Conservation (phyloP, 176 grass and related monocot species). For the Oryza longistaminata region DNA sequence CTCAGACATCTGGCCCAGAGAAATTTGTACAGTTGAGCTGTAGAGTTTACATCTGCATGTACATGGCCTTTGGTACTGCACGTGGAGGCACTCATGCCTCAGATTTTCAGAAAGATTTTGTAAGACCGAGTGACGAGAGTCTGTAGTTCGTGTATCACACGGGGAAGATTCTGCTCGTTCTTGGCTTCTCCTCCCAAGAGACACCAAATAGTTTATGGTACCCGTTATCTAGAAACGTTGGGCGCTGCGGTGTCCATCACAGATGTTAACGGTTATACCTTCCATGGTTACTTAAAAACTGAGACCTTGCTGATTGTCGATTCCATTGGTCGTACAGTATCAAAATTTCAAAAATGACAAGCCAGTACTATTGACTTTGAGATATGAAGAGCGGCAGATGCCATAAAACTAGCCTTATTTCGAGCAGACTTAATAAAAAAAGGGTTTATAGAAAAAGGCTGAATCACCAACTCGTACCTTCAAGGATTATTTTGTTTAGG, state of each 20-base stretch:
- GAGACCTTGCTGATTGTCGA: background rate
- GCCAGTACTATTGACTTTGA: background rate
- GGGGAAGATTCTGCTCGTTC: too few relatives aligned
- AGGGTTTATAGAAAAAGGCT: too few relatives aligned
- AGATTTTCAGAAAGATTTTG: background rate
- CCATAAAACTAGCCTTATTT: background rate
- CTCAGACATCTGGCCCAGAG: background rate
- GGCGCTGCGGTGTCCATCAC: background rate
- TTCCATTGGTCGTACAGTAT: background rate
- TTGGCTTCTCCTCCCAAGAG: background rate
- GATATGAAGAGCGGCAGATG: background rate
- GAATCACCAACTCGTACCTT: background rate
- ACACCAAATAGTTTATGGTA: too few relatives aligned
- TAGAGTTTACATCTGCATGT: background rate
- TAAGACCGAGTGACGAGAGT: background rate
- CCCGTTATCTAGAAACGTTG: background rate
- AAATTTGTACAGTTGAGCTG: background rate
- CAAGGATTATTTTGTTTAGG: slow-evolving; percentile 8
- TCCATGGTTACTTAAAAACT: background rate
- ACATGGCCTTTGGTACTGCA: background rate
- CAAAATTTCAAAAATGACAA: background rate
- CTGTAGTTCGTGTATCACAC: background rate
- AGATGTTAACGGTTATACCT: background rate
- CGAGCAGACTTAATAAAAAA: too few relatives aligned
- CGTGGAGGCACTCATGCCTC: background rate